phyloP scores from a whole-genome alignment of 129 eudicot species.

The Ambrosia trifida region DNA sequence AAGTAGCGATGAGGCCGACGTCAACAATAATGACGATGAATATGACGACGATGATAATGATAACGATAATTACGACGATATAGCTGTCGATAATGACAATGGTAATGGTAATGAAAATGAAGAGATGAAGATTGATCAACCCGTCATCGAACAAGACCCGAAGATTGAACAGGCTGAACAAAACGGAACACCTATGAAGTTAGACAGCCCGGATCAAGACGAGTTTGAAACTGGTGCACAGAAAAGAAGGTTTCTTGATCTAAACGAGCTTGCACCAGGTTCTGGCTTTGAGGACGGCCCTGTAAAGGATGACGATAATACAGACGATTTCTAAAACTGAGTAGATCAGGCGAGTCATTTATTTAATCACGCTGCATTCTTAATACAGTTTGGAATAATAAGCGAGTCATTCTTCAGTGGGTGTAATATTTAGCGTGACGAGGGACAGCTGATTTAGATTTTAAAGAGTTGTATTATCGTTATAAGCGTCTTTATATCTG shows the following conservation, averaged over 20 bases:
- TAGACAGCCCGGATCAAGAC: conserved; percentile 47
- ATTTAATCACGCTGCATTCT: conserved; percentile 22
- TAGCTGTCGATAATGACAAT: conserved; percentile 29
- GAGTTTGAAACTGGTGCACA: conserved; percentile 50
- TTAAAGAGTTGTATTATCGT: conserved; percentile 8
- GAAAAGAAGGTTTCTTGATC: conserved; percentile 78
- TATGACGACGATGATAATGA: conserved; percentile 44
- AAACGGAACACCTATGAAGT: conserved; percentile 30
- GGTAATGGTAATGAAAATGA: conserved; percentile 38
- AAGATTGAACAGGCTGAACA: conserved; percentile 44
- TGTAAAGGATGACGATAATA: conserved; percentile 57
- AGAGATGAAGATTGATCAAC: conserved; percentile 44
- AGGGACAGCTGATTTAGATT: conserved; percentile 28
- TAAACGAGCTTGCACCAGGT: conserved; percentile 96
- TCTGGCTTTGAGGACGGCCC: conserved; percentile 92
- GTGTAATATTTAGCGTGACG: conserved; percentile 31
- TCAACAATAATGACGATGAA: conserved; percentile 33
- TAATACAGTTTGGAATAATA: conserved; percentile 38
- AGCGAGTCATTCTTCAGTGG: conserved; percentile 43
- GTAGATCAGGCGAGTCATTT: conserved; percentile 30
- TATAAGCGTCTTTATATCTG: conserved; percentile 5
- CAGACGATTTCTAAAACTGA: conserved; percentile 47
- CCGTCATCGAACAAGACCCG: conserved; percentile 37
- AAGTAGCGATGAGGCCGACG: conserved; percentile 57
- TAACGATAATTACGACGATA: conserved; percentile 32